phyloP scores from a whole-genome alignment of 2,329 filamentous ascomycete genomes.

The Trichoderma sp. region DNA sequence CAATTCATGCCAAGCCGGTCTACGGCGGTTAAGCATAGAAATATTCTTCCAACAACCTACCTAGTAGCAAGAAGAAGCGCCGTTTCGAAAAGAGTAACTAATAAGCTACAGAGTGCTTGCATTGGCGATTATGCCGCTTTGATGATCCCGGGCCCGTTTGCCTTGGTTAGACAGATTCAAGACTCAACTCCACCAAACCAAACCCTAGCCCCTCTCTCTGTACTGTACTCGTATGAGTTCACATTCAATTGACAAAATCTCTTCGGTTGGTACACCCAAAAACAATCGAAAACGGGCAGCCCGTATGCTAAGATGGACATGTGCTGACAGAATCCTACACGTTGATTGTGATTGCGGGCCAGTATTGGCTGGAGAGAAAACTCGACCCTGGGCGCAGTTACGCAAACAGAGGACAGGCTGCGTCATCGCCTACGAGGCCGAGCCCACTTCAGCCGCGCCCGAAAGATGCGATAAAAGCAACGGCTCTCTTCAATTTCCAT shows the following conservation, averaged over 20 bases:
- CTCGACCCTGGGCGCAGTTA: background rate
- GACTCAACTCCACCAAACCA: background rate
- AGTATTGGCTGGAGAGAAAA: background rate
- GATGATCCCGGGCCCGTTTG: background rate
- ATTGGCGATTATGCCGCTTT: background rate
- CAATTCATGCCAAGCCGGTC: background rate
- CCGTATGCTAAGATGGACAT: background rate
- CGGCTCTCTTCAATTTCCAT: background rate
- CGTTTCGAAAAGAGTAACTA: background rate
- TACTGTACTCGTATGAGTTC: background rate
- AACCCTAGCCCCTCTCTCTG: background rate
- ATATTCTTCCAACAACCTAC: no score
- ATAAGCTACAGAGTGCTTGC: background rate
- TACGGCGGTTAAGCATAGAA: background rate
- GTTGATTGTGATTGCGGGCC: background rate
- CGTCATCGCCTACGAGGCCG: conserved; percentile 17
- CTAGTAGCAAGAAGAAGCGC: background rate
- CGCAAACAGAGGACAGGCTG: background rate
- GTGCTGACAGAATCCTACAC: background rate
- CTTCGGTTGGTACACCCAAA: background rate
- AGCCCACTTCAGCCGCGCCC: background rate
- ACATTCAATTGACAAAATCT: background rate
- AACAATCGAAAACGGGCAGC: background rate
- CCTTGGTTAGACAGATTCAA: background rate
- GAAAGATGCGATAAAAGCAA: background rate